phyloP scores from a whole-genome alignment of 2,329 filamentous ascomycete genomes.

The Aspergillus pseudoglaucus region DNA sequence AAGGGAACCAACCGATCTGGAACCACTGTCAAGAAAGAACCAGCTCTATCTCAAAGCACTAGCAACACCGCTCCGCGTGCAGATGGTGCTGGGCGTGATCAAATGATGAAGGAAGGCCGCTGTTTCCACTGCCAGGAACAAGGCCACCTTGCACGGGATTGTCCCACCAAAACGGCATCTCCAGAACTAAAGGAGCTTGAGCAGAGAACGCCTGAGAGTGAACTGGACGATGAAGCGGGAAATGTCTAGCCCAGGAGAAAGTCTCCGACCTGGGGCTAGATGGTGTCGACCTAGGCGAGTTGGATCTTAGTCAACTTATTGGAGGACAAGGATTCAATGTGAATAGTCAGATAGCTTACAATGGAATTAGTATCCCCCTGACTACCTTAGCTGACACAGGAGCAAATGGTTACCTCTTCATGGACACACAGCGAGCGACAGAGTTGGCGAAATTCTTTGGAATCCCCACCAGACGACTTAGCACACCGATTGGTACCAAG shows the following conservation, averaged over 20 bases:
- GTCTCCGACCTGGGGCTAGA: background rate
- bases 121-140: too few species aligned
- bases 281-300: background rate
- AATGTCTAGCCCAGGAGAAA: background rate
- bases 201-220: background rate
- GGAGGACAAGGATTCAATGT: background rate
- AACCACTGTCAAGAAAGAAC: too few species aligned
- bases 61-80: too few species aligned
- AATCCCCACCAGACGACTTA: background rate
- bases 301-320: background rate
- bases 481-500: background rate
- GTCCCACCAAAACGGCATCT: too few species aligned
- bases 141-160: too few species aligned
- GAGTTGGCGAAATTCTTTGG: background rate
- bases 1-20: too few species aligned
- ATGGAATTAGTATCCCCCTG: background rate
- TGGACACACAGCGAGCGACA: background rate
- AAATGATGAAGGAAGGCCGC: too few species aligned
- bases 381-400: background rate
- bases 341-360: background rate
- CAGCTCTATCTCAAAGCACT: too few species aligned
- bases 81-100: too few species aligned
- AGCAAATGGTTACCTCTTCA: background rate
- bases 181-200: background rate
- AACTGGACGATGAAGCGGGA: background rate